phyloP scores from a whole-genome alignment of 148 eudicot genomes.

The Chenopodium suecicum region DNA sequence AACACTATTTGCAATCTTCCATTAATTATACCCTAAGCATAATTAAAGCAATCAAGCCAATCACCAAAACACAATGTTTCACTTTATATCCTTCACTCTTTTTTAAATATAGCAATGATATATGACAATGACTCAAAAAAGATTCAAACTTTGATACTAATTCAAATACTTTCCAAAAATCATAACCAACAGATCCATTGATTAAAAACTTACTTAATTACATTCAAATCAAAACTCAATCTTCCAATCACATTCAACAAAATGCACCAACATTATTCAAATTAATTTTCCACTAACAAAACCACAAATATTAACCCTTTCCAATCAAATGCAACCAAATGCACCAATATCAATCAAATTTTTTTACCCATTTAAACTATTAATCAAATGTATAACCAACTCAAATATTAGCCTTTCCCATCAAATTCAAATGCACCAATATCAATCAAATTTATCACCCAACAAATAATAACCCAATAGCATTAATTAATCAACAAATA shows the following conservation, averaged over 20 bases:
- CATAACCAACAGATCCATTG: conserved; percentile 13
- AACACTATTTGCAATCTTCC: neutral
- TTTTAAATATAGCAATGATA: conserved; percentile 1
- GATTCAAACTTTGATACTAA: conserved; percentile 11
- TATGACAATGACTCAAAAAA: conserved; percentile 5
- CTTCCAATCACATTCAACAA: neutral
- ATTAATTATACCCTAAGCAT: neutral
- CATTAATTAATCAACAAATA: neutral
- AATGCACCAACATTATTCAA: neutral
- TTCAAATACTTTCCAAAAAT: neutral
- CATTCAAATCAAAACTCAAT: neutral
- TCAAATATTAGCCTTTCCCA: neutral
- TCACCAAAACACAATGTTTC: neutral
- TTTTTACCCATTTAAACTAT: neutral
- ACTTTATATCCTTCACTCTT: neutral
- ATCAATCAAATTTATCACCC: neutral
- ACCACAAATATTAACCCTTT: neutral
- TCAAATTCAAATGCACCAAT: neutral
- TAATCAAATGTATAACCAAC: too few species aligned
- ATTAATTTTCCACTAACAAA: neutral
- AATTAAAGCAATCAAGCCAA: neutral
- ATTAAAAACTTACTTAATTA: neutral
- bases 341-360: conserved; percentile 2
- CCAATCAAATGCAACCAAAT: conserved; percentile 5
- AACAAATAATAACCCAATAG: conserved; percentile 4